These are phyloP conservation scores for Salix dunnii DNA, from an alignment of 345 rosid genomes.

Conservation along the genomic window DNA sequence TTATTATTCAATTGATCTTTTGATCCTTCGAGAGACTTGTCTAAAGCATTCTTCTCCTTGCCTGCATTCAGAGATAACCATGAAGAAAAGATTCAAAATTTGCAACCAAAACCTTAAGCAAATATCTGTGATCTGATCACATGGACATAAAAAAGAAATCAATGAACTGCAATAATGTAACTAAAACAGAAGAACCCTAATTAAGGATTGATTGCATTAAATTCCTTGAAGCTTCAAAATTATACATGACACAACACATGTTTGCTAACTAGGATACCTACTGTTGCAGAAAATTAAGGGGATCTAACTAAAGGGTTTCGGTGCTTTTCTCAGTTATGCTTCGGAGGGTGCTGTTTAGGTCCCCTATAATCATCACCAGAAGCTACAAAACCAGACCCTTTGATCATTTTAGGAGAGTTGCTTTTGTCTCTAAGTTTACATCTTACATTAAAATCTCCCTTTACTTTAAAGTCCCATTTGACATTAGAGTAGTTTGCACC, in stretches of 20 bases:
- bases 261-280: background rate
- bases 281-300: slow-evolving; percentile 6
- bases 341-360: slow-evolving; percentile 42
- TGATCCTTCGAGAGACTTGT: slow-evolving; percentile 6
- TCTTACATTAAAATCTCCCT: slow-evolving; percentile 13
- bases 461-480: slow-evolving; percentile 32
- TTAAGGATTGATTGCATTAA: background rate
- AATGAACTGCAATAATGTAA: background rate
- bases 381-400: slow-evolving; percentile 30
- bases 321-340: slow-evolving; percentile 33
- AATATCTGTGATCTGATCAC: background rate
- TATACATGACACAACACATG: slow-evolving; percentile 8
- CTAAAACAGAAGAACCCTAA: background rate
- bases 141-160: background rate
- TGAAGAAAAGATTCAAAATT: background rate
- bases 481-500: slow-evolving; percentile 41
- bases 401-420: slow-evolving; percentile 10
- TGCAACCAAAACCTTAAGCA: background rate
- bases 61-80: slow-evolving; percentile 10
- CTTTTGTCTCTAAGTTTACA: slow-evolving; percentile 11
- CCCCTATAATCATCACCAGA: slow-evolving; percentile 41
- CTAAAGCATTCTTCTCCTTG: background rate
- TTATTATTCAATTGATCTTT: background rate
- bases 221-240: slow-evolving; percentile 14
- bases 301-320: slow-evolving; percentile 7